Percentiles rank a stretch among this genome's conserved stretches.
phyloP scores from a whole-genome alignment of 495 filamentous ascomycete genomes.

The Aspergillus bridgeri region DNA sequence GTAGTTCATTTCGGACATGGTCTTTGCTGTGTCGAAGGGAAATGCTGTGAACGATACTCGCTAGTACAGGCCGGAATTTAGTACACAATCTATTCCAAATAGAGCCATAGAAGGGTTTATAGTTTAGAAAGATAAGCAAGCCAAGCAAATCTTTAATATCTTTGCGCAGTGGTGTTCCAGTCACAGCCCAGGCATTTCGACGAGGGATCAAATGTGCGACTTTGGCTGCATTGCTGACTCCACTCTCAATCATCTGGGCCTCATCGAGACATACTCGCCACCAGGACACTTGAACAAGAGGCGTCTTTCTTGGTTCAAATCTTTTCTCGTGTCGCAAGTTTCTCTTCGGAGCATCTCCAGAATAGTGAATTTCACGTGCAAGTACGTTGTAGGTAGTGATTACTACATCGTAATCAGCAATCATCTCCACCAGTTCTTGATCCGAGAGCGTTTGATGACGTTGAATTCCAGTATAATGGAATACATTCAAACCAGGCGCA shows the following conservation, averaged over 20 bases:
- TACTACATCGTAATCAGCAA: constrained; percentile 67
- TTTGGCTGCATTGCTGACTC: constrained; percentile 75
- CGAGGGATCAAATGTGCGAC: constrained; percentile 78
- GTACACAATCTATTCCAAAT: constrained; percentile 66
- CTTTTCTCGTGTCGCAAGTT: constrained; percentile 62
- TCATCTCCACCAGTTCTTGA: constrained; percentile 44
- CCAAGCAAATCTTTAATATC: constrained; percentile 65
- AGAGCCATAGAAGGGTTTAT: constrained; percentile 66
- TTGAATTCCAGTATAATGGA: constrained; percentile 49
- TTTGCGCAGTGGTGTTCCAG: constrained; percentile 83
- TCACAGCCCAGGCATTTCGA: constrained; percentile 87
- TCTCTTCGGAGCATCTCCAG: constrained; percentile 59
- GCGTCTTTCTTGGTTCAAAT: constrained; percentile 66
- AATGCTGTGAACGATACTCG: constrained; percentile 60
- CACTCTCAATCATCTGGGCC: constrained; percentile 91
- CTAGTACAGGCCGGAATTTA: constrained; percentile 57
- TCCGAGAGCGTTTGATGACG: constrained; percentile 36
- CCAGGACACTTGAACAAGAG: constrained; percentile 77
- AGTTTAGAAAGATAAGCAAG: constrained; percentile 75
- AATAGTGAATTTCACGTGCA: constrained; percentile 71
- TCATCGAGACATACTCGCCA: constrained; percentile 94
- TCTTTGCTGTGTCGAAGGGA: constrained; percentile 85
- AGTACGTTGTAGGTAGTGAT: constrained; percentile 84
- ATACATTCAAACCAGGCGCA: constrained; percentile 56
- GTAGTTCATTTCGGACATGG: constrained; percentile 64